These are phyloP conservation scores for Aspergillus baeticus DNA, from an alignment of 495 filamentous ascomycete genomes.

Conservation along the genomic window DNA sequence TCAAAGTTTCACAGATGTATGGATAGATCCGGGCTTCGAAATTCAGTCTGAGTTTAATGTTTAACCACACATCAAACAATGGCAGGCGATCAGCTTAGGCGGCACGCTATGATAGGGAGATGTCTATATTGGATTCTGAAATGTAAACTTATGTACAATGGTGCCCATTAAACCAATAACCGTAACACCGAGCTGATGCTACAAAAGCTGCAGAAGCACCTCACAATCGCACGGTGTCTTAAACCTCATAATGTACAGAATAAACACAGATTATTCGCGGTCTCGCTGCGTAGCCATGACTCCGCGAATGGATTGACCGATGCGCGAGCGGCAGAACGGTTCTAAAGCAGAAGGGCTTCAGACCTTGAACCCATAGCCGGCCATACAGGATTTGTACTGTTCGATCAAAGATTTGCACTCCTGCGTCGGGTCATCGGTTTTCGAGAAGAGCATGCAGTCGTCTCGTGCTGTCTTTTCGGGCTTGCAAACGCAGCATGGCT, in stretches of 20 bases:
- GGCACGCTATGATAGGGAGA: conserved; percentile 2
- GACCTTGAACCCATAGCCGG: conserved; percentile 85
- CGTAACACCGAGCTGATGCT: conserved; percentile 11
- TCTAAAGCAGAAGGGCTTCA: conserved; percentile 26
- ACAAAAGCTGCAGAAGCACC: neutral
- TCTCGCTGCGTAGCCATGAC: neutral
- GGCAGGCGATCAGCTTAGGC: neutral
- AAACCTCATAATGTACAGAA: conserved; percentile 2
- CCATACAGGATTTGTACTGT: conserved; percentile 89
- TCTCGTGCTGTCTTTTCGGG: conserved; percentile 88
- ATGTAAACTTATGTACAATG: conserved; percentile 14
- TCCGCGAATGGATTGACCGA: neutral
- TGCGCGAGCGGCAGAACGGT: neutral
- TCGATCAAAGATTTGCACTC: conserved; percentile 81
- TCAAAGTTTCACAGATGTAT: neutral
- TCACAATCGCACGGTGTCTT: neutral
- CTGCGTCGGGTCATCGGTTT: conserved; percentile 65
- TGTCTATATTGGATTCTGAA: neutral
- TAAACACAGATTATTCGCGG: neutral
- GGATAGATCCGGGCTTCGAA: neutral
- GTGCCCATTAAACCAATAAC: conserved; percentile 4
- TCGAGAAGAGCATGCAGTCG: conserved; percentile 98
- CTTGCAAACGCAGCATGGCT: conserved; percentile 98
- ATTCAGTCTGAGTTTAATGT: neutral
- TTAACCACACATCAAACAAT: neutral